Percentiles rank a stretch among this genome's conserved stretches.
phyloP scores from a whole-genome alignment of 345 rosid species.

The Populus pruinosa region DNA sequence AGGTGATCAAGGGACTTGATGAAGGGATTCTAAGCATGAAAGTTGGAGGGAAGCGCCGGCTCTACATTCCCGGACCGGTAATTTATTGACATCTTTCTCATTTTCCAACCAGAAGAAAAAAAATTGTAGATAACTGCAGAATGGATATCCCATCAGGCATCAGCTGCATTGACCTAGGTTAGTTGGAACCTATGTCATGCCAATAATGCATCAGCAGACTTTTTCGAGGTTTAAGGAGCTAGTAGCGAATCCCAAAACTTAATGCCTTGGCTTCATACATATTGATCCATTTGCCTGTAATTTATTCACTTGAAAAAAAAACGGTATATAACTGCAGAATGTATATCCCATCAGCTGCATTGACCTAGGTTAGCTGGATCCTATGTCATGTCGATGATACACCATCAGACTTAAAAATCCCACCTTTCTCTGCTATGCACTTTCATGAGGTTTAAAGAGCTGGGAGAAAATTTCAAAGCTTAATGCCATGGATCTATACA shows the following conservation, averaged over 20 bases:
- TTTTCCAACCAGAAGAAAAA: no score
- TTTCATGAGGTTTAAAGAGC: neutral
- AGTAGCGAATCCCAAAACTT: neutral
- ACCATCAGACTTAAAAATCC: neutral
- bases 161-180: neutral
- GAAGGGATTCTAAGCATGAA: slow-evolving; percentile 90
- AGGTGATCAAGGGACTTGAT: slow-evolving; percentile 97
- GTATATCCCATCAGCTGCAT: neutral
- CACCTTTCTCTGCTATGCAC: neutral
- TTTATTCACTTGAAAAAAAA: neutral
- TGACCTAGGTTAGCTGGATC: neutral
- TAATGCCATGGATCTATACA: neutral
- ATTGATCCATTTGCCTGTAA: neutral
- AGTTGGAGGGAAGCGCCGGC: slow-evolving; percentile 86
- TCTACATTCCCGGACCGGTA: slow-evolving; percentile 87
- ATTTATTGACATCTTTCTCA: neutral
- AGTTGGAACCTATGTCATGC: neutral
- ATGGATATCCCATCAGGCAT: neutral
- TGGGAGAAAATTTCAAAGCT: neutral
- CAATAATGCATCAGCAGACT: no score
- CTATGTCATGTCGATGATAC: neutral
- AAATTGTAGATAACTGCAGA: neutral
- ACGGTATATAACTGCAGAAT: neutral
- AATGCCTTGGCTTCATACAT: neutral
- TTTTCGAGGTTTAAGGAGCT: neutral